Base-by-base conservation (phyloP, 805 yeast species). In the Lachancea cidri region DNA sequence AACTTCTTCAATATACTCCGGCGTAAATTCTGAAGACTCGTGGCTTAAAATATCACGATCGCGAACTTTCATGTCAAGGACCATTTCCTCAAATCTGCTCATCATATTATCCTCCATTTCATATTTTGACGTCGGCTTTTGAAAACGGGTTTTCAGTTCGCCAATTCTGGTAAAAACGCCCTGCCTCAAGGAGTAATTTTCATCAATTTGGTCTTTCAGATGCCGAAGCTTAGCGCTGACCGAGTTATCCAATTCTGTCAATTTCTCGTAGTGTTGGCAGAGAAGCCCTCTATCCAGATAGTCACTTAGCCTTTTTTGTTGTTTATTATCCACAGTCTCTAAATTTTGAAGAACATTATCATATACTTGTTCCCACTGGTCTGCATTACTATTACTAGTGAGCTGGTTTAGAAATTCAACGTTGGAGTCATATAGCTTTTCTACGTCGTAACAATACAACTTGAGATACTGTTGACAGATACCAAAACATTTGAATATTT, bases 401-500 rank as follows among this genome's bases (percentile, higher is more conserved):
- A 77, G 54, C 19, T 71, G 53, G 38, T 60, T 61, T 22, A 67
- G 48, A 59, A 68, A 59, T 33, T 68, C 56, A 43, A 66, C 49
- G 16, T 68, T 60, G 11, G 65, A 55, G 40, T 62, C 56, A 52
- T 72, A 74, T 17, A 60, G 61, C 44, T 71, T 72, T 41, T 73
- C 76, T 2, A 72, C 70, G n/a, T 75, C 79, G 35, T 55, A 58
- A 22, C 74, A 66, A 53, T 74, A 76, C 32, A 68, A 63, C 18
- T 73, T 67, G 35, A 72, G 66, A 53, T 76, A 77, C 46, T 73
- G 75, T 41, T 69, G 65, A 4, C 76, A 70, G 13, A 73, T 68
- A 38, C 63, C 68, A 18, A 77, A 55, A 19, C 77, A 65, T 40
- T 67, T 67, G 52, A 77, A 69, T 17, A 77, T 64, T 4, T 58